Percentiles rank a stretch among this genome's conserved stretches.
phyloP scores from a whole-genome alignment of 2,329 filamentous ascomycete genomes.

The Aspergillus ustus region DNA sequence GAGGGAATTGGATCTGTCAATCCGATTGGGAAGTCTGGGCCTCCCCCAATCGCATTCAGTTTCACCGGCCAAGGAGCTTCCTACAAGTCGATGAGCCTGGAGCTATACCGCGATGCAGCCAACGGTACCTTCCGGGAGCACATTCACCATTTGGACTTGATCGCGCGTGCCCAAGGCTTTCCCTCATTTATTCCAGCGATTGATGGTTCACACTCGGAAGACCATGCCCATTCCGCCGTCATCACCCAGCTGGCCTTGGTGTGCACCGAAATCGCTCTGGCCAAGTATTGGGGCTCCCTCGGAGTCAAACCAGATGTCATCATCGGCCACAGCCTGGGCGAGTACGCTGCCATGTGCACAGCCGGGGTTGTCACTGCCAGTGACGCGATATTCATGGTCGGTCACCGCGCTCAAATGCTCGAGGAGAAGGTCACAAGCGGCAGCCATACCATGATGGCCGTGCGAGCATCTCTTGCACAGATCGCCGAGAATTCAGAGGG shows the following conservation, averaged over 20 bases:
- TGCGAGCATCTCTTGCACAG: constrained; percentile 52
- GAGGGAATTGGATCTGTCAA: constrained; percentile 54
- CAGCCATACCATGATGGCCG: constrained; percentile 70
- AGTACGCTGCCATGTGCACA: constrained; percentile 41
- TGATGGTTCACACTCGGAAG: constrained; percentile 36
- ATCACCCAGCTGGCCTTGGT: constrained; percentile 44
- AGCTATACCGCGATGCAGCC: constrained; percentile 36
- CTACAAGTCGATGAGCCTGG: constrained; percentile 31
- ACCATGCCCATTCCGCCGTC: constrained; percentile 37
- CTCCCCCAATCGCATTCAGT: constrained; percentile 38
- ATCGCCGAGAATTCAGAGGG: constrained; percentile 39
- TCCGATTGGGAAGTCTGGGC: constrained; percentile 45
- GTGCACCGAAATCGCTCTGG: constrained; percentile 47
- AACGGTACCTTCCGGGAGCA: constrained; percentile 30
- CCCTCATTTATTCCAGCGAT: constrained; percentile 30
- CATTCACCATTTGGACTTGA: constrained; percentile 28
- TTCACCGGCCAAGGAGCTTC: constrained; percentile 44
- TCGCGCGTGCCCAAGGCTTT: constrained; percentile 31
- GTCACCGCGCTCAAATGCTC: constrained; percentile 68
- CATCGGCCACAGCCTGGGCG: constrained; percentile 53
- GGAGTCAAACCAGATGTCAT: constrained; percentile 53
- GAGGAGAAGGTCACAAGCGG: constrained; percentile 67
- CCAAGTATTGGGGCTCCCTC: constrained; percentile 33
- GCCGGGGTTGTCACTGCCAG: constrained; percentile 40
- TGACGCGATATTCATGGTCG: constrained; percentile 68